Evolutionary conservation across 75 land plant species (phyloP).

Genomic region (Larix kaempferi): DNA sequence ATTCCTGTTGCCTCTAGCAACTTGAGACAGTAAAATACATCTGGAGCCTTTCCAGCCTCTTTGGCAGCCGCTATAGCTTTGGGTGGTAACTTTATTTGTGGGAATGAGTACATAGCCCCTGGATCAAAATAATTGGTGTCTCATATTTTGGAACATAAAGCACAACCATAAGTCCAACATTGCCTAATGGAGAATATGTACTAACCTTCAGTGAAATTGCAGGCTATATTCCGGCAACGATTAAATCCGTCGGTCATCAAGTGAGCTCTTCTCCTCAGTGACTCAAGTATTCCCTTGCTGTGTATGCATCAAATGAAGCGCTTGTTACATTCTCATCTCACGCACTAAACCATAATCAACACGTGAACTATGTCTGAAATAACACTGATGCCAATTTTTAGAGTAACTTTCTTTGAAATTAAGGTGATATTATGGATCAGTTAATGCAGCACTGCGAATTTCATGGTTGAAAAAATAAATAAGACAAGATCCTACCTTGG

Average conservation of each 20-base stretch:
- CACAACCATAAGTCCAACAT: neutral
- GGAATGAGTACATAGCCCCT: conserved; percentile 99
- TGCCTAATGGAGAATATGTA: neutral
- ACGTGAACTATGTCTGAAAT: neutral
- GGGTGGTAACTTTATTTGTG: conserved; percentile 81
- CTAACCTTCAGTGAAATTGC: conserved; percentile 97
- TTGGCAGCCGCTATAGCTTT: conserved; percentile 88
- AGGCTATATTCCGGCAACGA: conserved; percentile 81
- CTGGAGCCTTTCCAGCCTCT: conserved; percentile 79
- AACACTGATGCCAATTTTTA: neutral
- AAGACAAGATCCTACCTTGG: neutral
- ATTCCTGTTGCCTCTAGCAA: conserved; percentile 98
- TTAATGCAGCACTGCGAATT: too few relatives aligned
- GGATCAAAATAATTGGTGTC: conserved; percentile 6
- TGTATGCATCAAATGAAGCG: conserved; percentile 7
- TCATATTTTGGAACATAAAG: neutral
- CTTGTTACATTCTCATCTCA: neutral
- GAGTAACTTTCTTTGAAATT: neutral
- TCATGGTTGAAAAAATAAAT: neutral
- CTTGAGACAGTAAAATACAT: conserved; percentile 95
- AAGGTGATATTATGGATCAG: neutral
- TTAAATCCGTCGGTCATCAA: conserved; percentile 99
- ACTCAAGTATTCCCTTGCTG: conserved; percentile 85
- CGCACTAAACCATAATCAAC: too few relatives aligned
- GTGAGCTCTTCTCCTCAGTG: conserved; percentile 83